These are phyloP conservation scores for Neophaeococcomyces aloes DNA, from an alignment of 2,329 filamentous ascomycete genomes.

Conservation along the genomic window DNA sequence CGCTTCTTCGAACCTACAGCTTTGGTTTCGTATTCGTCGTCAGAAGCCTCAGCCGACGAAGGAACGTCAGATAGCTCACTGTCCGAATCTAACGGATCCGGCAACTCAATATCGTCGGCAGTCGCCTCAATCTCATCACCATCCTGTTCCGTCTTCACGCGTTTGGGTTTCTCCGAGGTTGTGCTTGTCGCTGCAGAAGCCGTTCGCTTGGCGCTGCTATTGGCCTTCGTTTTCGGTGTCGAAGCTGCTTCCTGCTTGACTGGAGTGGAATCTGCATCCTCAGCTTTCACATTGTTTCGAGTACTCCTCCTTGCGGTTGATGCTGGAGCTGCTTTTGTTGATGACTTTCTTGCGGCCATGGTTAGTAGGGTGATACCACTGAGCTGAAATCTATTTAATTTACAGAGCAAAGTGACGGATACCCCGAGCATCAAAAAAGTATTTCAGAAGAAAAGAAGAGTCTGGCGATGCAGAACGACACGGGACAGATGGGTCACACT, in stretches of 20 bases:
- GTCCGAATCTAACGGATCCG: not conserved
- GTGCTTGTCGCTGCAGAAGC: not conserved
- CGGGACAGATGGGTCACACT: too few relatives aligned
- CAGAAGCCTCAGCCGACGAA: not conserved
- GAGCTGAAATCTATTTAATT: too few relatives aligned
- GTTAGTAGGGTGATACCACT: not conserved
- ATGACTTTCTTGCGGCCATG: not conserved
- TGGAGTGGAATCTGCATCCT: not conserved
- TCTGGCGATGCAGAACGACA: too few relatives aligned
- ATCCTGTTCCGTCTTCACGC: constrained; percentile 7
- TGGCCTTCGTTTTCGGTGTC: not conserved
- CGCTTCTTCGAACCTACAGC: not conserved
- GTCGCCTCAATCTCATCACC: not conserved
- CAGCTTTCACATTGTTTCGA: not conserved
- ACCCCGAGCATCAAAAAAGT: too few relatives aligned
- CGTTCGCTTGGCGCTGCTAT: not conserved
- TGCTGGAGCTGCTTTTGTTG: not conserved
- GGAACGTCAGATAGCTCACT: too few relatives aligned
- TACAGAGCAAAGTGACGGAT: too few relatives aligned
- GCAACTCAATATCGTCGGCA: not conserved
- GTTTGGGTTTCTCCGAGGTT: not conserved
- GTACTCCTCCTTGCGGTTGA: not conserved
- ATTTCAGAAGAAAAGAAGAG: too few relatives aligned
- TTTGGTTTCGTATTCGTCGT: constrained; percentile 5
- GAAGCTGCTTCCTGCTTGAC: constrained; percentile 2